Evolutionary conservation across 2,329 filamentous ascomycete genomes (phyloP).

Genomic region (Salinomyces thailandicus): DNA sequence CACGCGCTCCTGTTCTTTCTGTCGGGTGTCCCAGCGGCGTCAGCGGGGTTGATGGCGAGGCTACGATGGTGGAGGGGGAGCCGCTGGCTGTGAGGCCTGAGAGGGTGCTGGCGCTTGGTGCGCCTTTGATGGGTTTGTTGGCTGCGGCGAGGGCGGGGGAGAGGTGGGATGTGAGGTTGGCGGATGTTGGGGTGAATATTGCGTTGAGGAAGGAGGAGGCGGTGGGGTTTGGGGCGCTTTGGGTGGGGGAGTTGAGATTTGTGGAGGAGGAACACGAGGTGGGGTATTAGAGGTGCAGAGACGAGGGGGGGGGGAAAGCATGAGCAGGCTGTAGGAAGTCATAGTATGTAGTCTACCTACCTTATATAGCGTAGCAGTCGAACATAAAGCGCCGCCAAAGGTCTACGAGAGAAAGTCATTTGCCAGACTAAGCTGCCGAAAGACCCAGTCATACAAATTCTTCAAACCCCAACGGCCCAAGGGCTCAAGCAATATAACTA

Average conservation of each 20-base stretch:
- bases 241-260: constrained; percentile 52
- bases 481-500: constrained; percentile 34
- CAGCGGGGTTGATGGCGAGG: constrained; percentile 63
- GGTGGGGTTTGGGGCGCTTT: constrained; percentile 77
- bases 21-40: constrained; percentile 89
- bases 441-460: no score
- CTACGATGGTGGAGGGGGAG: constrained; percentile 57
- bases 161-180: constrained; percentile 69
- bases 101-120: constrained; percentile 74
- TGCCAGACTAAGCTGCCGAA: no score
- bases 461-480: no score
- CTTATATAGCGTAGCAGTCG: no score
- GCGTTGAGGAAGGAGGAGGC: constrained; percentile 78
- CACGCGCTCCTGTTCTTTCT: constrained; percentile 69
- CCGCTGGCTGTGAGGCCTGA: constrained; percentile 71
- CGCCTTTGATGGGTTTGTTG: constrained; percentile 73
- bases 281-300: no score
- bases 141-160: constrained; percentile 59
- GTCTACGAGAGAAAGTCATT: no score
- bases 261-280: constrained; percentile 8
- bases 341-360: no score
- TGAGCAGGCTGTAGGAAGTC: no score
- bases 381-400: no score
- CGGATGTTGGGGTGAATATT: constrained; percentile 75
- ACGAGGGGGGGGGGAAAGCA: no score